Base-by-base conservation (phyloP, 2,329 filamentous ascomycete genomes). In the Monilinia vaccinii-corymbosi region DNA sequence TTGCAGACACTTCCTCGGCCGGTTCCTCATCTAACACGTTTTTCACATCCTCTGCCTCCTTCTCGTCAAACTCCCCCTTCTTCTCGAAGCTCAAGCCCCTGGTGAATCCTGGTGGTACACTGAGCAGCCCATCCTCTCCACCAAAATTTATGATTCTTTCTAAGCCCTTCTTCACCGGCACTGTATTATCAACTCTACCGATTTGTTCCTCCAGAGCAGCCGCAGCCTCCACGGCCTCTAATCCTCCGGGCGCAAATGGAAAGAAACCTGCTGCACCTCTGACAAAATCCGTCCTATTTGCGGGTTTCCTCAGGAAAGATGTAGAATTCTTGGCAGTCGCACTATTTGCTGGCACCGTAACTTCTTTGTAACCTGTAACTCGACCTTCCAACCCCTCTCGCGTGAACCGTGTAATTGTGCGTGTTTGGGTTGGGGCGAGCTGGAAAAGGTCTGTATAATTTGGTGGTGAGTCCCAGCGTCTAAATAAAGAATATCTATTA, bases 271-370 rank as follows among this genome's bases (percentile, higher is more conserved):
- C 91, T 40, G 89, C 92, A 16, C 94, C 94, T 63, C 93, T 83
- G 14, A 97, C 92, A 73, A 97, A 96, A 53, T 97, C 92, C 34
- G 89, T 90, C 63, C 89, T 83, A 60, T 85, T 86, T 16, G 90
- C 93, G 4, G 93, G 93, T 71, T 95, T 95, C 49, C 94, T 83
- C 18, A 89, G 77, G 45, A 97, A 79, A 6, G 91, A 96, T 0
- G 92, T 97, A 3, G 91, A 97, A 71, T 96, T 96, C 75, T 97
- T 99, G 51, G 91, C 93, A 18, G 89, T 97, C 18, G 89, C 90
- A 68, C 88, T 95, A 69, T 86, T 89, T 38, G 90, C 90, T 6
- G 93, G 91, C 10, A 97, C 85, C 1, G 94, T 97, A 55, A 97
- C 89, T 72, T 97, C 94, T 71, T 87, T 88, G 74, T 99, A 97